These are phyloP conservation scores for Mycena albidolilacea DNA, from an alignment of 768 basidiomycete species.

Conservation along the genomic window DNA sequence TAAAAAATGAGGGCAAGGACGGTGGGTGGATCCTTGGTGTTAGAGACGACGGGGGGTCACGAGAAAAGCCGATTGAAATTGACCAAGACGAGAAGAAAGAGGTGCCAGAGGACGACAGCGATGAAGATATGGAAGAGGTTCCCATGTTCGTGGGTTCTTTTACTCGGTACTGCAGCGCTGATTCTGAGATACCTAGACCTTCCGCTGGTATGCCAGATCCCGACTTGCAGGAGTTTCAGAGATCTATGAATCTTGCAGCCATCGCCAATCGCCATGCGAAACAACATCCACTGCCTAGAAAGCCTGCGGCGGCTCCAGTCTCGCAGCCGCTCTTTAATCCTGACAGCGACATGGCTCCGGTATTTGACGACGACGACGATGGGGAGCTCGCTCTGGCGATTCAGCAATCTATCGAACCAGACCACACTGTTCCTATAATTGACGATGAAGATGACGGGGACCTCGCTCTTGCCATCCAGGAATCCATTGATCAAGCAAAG, in stretches of 20 bases:
- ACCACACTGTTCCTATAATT: constrained; percentile 32
- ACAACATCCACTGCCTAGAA: constrained; percentile 46
- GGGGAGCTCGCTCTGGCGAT: constrained; percentile 51
- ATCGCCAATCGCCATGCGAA: constrained; percentile 63
- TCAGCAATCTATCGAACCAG: constrained; percentile 59
- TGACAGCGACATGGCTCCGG: constrained; percentile 47
- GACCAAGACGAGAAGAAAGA: constrained; percentile 67
- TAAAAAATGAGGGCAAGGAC: constrained; percentile 89
- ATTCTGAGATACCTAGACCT: constrained; percentile 49
- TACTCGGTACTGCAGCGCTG: not conserved
- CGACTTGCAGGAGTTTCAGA: constrained; percentile 75
- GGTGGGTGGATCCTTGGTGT: constrained; percentile 98
- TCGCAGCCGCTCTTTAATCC: constrained; percentile 67
- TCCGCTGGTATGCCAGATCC: constrained; percentile 59
- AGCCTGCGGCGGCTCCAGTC: constrained; percentile 47
- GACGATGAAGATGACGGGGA: constrained; percentile 62
- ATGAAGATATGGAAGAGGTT: constrained; percentile 76
- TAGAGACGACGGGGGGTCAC: constrained; percentile 89
- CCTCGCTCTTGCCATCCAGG: constrained; percentile 49
- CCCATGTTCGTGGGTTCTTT: constrained; percentile 66
- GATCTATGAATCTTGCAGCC: constrained; percentile 72
- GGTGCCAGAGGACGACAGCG: constrained; percentile 53
- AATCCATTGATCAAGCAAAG: constrained; percentile 64
- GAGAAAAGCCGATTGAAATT: constrained; percentile 88
- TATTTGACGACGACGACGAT: constrained; percentile 54